Base-by-base conservation (phyloP, 1,284 basidiomycete species). In the Spongispora temasekensis region DNA sequence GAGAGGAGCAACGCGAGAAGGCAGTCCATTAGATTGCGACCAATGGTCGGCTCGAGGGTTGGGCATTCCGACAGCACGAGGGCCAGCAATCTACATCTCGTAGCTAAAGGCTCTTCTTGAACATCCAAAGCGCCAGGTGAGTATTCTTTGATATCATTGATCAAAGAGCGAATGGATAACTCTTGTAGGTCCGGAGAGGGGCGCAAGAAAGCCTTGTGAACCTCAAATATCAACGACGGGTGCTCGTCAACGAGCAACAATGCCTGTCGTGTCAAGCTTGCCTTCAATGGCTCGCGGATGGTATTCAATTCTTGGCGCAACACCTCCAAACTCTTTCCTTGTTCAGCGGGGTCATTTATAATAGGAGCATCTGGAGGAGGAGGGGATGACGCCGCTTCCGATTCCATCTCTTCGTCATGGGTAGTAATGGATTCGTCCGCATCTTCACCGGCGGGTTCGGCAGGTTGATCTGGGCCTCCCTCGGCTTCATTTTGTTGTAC, bases 151-250 rank as follows among this genome's bases (percentile, higher is more conserved):
- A 94, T 83, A 68, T 93, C 90, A 42, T 89, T 87, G 56, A 93
- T 79, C 57, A 94, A 81, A 57, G 85, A 80, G 44, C 81, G 82
- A 52, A 91, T 81, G 15, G 88, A 84, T 64, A 86, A 76, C 40
- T 83, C 78, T 65, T 89, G 87, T 67, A 88, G 83, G 32, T 80
- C 81, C 53, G 82, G 84, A 46, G 80, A 77, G 2, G 84, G 78
- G 28, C 87, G 86, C 57, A 90, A 82, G 75, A 96, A 94, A 13
- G 91, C 90, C 32, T 83, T 82, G 67, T 92, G 89, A 54, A 97
- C 84, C 70, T 98, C 95, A 70, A 97, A 97, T 53, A 98, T 89
- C 50, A 98, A 83, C 7, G 90, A 88, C 9, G 91, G 87, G 67
- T 95, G 91, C 63, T 91, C 86, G 71, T 98, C 96, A 52, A 97